A percentile compares a stretch with the other conserved stretches of the same genome.
Conservation (phyloP, 1,284 basidiomycete genomes). For the Leucoagaricus sp. region DNA sequence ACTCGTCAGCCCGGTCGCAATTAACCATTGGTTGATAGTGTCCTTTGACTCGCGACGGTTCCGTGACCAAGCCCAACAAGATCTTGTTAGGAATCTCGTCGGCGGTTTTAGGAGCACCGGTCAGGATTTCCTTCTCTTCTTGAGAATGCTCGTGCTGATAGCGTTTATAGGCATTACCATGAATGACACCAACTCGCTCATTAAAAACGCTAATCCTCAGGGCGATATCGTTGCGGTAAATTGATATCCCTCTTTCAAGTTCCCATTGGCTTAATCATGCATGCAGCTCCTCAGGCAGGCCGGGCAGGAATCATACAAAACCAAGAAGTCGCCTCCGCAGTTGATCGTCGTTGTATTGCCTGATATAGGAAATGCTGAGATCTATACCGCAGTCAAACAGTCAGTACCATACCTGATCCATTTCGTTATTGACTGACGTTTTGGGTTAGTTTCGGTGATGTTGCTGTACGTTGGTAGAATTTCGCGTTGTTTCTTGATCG, state of each 20-base stretch:
- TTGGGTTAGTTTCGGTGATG: constrained; percentile 61
- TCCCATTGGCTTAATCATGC: background rate
- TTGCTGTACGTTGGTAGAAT: constrained; percentile 44
- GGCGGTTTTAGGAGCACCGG: constrained; percentile 20
- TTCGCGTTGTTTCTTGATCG: background rate
- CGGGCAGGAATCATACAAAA: constrained; percentile 42
- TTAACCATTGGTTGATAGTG: constrained; percentile 60
- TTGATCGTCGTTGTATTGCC: constrained; percentile 69
- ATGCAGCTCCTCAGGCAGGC: constrained; percentile 48
- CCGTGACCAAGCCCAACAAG: constrained; percentile 33
- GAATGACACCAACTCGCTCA: constrained; percentile 25
- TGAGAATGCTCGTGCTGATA: background rate
- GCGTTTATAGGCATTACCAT: constrained; percentile 30
- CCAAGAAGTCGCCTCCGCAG: constrained; percentile 42
- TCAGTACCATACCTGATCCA: constrained; percentile 21
- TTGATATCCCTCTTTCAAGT: background rate
- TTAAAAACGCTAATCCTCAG: constrained; percentile 32
- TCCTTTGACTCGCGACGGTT: constrained; percentile 61
- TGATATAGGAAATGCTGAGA: constrained; percentile 22
- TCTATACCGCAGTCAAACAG: constrained; percentile 17
- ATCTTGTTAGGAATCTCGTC: constrained; percentile 41
- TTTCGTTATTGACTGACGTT: background rate
- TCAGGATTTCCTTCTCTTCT: constrained; percentile 5
- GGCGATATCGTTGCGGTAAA: constrained; percentile 37
- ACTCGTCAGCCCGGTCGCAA: constrained; percentile 47